Evolutionary conservation across 1,284 basidiomycete species (phyloP).

Genomic region (Moesziomyces aphidis): DNA sequence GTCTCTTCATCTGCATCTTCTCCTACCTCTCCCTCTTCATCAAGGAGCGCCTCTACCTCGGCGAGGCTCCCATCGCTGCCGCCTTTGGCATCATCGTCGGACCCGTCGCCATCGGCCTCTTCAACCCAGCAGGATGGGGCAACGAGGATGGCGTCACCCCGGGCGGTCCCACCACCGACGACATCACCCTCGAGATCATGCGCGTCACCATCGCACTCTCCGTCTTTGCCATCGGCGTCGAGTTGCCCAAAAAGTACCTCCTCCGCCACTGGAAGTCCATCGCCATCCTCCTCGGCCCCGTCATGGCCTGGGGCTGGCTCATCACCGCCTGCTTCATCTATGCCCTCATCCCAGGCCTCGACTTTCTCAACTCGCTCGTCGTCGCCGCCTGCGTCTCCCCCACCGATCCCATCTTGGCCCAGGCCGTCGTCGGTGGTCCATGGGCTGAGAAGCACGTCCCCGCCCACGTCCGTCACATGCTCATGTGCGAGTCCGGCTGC

Average conservation of each 20-base stretch:
- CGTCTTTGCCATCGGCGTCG: slow-evolving; percentile 96
- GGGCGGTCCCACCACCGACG: slow-evolving; percentile 76
- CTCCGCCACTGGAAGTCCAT: slow-evolving; percentile 88
- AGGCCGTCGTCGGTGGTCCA: slow-evolving; percentile 87
- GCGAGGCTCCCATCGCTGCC: slow-evolving; percentile 96
- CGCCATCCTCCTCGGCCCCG: slow-evolving; percentile 84
- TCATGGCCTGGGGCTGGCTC: slow-evolving; percentile 88
- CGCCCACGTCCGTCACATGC: slow-evolving; percentile 89
- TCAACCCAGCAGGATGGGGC: slow-evolving; percentile 88
- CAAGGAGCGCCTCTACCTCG: slow-evolving; percentile 92
- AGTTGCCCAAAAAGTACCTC: slow-evolving; percentile 76
- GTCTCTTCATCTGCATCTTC: slow-evolving; percentile 74
- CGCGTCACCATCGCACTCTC: slow-evolving; percentile 96
- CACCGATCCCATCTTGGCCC: slow-evolving; percentile 81
- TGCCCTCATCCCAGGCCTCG: slow-evolving; percentile 54
- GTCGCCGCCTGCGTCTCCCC: slow-evolving; percentile 94
- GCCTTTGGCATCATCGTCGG: slow-evolving; percentile 89
- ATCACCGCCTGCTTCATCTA: slow-evolving; percentile 75
- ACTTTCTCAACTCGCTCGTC: slow-evolving; percentile 55
- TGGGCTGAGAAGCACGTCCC: slow-evolving; percentile 99
- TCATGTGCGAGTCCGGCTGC: slow-evolving; percentile 91
- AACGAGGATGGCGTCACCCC: slow-evolving; percentile 71
- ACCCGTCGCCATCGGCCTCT: slow-evolving; percentile 84
- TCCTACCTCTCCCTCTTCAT: slow-evolving; percentile 94
- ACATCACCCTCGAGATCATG: slow-evolving; percentile 79